Percentiles rank a stretch among this genome's conserved stretches.
Conservation (phyloP, 176 grass and related monocot species). For the Oryza brachyantha region DNA sequence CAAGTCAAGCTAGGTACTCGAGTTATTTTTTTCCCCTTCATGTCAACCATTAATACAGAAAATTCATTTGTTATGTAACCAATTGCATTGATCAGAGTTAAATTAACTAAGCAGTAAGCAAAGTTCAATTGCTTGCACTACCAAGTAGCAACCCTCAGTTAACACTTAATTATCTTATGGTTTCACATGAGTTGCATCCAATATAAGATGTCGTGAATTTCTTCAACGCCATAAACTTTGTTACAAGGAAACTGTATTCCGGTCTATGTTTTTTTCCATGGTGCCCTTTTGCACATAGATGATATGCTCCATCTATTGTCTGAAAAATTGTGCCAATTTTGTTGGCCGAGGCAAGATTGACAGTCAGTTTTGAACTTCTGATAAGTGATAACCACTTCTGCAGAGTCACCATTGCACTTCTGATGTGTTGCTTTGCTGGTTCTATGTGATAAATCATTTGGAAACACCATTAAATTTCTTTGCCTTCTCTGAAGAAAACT, state of each 20-base stretch:
- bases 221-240: background rate
- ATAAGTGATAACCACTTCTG: background rate
- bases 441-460: background rate
- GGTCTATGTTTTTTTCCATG: background rate
- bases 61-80: background rate
- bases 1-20: constrained; percentile 19
- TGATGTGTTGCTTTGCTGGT: background rate
- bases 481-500: background rate
- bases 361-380: background rate
- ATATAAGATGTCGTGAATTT: background rate
- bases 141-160: too few species aligned
- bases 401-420: background rate
- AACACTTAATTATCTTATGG: too few species aligned
- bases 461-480: constrained; percentile 2
- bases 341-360: background rate
- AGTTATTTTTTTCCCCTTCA: background rate
- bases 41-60: constrained; percentile 4
- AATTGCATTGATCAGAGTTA: background rate
- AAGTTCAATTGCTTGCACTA: constrained; percentile 10
- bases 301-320: background rate
- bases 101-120: background rate
- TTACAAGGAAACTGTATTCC: background rate
- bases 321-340: background rate
- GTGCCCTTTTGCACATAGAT: background rate
- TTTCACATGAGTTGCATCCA: too few species aligned